Percentiles rank a stretch among this genome's conserved stretches.
These are phyloP conservation scores for Hygrophoropsis aurantiaca DNA, from an alignment of 768 basidiomycete species.

Conservation along the genomic window DNA sequence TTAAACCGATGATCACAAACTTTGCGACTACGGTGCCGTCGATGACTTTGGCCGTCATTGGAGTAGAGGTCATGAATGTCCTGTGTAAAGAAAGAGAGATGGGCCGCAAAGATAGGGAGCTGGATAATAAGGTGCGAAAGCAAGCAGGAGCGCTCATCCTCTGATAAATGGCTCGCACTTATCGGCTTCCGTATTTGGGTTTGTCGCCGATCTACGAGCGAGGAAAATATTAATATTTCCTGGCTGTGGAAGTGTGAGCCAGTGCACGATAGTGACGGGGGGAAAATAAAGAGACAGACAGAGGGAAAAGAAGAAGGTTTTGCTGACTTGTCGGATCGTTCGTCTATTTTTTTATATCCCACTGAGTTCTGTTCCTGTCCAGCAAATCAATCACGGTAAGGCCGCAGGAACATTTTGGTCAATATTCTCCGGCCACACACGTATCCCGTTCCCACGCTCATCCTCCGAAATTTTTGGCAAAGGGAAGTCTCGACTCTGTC, in stretches of 20 bases:
- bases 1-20: slow-evolving; percentile 40
- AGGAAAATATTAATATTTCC: neutral
- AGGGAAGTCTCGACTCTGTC: neutral
- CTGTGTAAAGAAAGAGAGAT: slow-evolving; percentile 11
- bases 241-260: neutral
- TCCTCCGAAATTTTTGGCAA: slow-evolving; percentile 6
- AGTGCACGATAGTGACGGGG: too few species aligned
- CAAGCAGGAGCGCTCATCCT: neutral
- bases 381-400: too few species aligned
- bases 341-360: neutral
- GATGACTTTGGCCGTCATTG: slow-evolving; percentile 54
- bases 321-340: neutral
- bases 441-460: slow-evolving; percentile 9
- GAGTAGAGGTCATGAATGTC: slow-evolving; percentile 39
- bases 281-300: too few species aligned
- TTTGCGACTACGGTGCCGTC: slow-evolving; percentile 86
- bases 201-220: neutral
- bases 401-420: neutral
- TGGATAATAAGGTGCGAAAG: slow-evolving; percentile 4
- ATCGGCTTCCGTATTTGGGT: neutral
- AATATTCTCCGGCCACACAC: slow-evolving; percentile 14
- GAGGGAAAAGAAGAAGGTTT: neutral
- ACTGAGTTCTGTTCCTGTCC: neutral
- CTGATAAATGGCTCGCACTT: neutral
- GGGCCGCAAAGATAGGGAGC: neutral